A percentile compares a stretch with the other conserved stretches of the same genome.
phyloP scores from a whole-genome alignment of 805 yeast genomes.

The Debaryomyces tyrocola region DNA sequence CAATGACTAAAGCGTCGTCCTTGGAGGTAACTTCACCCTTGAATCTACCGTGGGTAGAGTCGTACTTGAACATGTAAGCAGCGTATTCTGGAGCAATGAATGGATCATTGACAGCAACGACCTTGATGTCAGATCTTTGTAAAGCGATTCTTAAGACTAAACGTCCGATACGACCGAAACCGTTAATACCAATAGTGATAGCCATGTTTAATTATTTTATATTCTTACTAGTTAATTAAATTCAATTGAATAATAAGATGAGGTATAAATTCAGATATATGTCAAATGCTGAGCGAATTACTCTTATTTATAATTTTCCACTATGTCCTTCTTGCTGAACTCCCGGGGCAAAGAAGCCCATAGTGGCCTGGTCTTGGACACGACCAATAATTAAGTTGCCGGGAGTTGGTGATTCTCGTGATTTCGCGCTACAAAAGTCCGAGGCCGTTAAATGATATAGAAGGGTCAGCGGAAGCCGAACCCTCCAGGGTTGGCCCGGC shows the following conservation, averaged over 20 bases:
- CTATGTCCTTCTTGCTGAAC: background rate
- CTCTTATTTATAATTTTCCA: background rate
- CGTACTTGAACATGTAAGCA: conserved; percentile 94
- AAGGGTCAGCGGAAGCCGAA: too few relatives aligned
- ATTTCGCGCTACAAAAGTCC: background rate
- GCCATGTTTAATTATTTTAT: conserved; percentile 37
- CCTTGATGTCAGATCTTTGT: conserved; percentile 69
- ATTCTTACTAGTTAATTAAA: background rate
- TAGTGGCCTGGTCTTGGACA: background rate
- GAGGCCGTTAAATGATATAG: background rate
- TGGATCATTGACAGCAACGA: conserved; percentile 90
- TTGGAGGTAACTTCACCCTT: conserved; percentile 67
- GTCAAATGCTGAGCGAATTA: background rate
- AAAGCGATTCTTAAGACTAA: conserved; percentile 83
- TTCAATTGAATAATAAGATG: background rate
- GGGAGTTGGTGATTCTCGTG: background rate
- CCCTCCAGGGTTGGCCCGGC: too few relatives aligned
- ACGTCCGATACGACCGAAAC: conserved; percentile 94
- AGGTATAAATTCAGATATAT: background rate
- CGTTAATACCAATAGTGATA: conserved; percentile 84
- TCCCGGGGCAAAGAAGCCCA: conserved; percentile 6
- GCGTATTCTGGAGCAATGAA: conserved; percentile 89
- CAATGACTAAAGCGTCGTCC: conserved; percentile 61
- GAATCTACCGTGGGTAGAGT: conserved; percentile 88
- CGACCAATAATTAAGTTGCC: background rate